A percentile compares a stretch with the other conserved stretches of the same genome.
Conservation (phyloP, 2,329 filamentous ascomycete species). For the Ophiostoma tasmaniense region DNA sequence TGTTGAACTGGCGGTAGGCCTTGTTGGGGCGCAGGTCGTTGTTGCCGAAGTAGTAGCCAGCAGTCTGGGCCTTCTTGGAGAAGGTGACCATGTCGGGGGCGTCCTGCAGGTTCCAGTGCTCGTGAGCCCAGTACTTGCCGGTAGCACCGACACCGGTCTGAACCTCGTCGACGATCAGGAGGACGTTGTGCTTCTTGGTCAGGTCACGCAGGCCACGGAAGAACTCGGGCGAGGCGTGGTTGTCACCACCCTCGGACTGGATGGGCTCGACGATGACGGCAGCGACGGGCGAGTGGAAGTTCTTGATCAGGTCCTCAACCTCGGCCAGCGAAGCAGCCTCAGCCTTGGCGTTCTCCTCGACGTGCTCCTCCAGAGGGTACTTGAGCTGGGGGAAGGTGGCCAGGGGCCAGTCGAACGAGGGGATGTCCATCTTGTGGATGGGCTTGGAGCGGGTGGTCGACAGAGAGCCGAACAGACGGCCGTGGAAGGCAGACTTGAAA, state of each 20-base stretch:
- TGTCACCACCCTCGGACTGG: slow-evolving; percentile 90
- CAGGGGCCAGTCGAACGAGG: slow-evolving; percentile 90
- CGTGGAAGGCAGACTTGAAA: slow-evolving; percentile 84
- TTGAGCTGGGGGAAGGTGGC: slow-evolving; percentile 77
- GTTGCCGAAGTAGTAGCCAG: slow-evolving; percentile 86
- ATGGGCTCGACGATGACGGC: slow-evolving; percentile 84
- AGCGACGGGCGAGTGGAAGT: slow-evolving; percentile 69
- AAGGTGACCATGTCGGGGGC: slow-evolving; percentile 93
- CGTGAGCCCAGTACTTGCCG: slow-evolving; percentile 93
- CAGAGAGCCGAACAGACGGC: slow-evolving; percentile 77
- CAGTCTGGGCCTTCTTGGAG: slow-evolving; percentile 89
- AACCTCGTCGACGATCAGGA: slow-evolving; percentile 89
- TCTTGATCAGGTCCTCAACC: slow-evolving; percentile 71
- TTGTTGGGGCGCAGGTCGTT: slow-evolving; percentile 75
- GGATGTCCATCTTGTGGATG: slow-evolving; percentile 91
- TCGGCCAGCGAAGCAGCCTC: slow-evolving; percentile 75
- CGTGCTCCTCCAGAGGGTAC: slow-evolving; percentile 77
- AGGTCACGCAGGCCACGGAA: slow-evolving; percentile 76
- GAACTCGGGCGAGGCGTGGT: slow-evolving; percentile 81
- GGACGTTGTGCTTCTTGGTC: slow-evolving; percentile 66
- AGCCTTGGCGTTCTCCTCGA: slow-evolving; percentile 69
- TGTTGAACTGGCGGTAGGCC: slow-evolving; percentile 95
- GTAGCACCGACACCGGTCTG: slow-evolving; percentile 90
- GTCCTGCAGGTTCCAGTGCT: slow-evolving; percentile 75
- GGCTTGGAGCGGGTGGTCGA: slow-evolving; percentile 88